Conservation (phyloP, 2,329 filamentous ascomycete species). For the Alternaria brassicae region DNA sequence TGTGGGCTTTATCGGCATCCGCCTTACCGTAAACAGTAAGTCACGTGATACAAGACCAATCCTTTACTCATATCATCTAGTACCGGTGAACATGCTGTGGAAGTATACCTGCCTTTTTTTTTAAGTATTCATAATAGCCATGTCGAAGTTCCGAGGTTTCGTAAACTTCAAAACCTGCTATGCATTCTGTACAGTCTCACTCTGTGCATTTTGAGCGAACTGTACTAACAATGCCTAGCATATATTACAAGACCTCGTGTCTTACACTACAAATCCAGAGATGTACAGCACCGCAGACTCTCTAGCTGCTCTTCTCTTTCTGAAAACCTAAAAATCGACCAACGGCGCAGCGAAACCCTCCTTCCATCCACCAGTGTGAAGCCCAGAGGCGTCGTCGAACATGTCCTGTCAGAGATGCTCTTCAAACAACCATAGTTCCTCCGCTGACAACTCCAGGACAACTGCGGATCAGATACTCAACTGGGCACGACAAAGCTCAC, state of each 20-base stretch:
- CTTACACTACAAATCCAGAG: neutral
- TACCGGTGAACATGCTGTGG: neutral
- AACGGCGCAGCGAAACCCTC: neutral
- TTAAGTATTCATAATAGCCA: neutral
- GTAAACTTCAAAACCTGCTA: neutral
- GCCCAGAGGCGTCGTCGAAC: constrained; percentile 15
- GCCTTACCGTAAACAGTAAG: constrained; percentile 4
- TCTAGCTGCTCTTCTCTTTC: neutral
- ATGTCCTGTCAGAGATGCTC: constrained; percentile 15
- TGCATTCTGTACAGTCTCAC: neutral
- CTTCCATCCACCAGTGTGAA: constrained; percentile 3
- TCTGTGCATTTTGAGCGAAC: neutral
- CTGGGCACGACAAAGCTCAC: constrained; percentile 83
- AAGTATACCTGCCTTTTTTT: neutral
- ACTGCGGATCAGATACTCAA: constrained; percentile 82
- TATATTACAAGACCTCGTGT: neutral
- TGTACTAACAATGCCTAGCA: neutral
- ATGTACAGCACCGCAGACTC: neutral
- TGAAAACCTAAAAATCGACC: neutral
- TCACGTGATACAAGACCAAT: neutral
- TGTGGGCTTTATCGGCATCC: constrained; percentile 15
- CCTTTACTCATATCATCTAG: neutral
- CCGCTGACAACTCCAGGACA: constrained; percentile 60
- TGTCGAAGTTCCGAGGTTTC: neutral
- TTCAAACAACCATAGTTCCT: neutral